Percentiles rank a stretch among this genome's conserved stretches.
Conservation (phyloP, 2,329 filamentous ascomycete genomes). For the Annulohypoxylon truncatum region DNA sequence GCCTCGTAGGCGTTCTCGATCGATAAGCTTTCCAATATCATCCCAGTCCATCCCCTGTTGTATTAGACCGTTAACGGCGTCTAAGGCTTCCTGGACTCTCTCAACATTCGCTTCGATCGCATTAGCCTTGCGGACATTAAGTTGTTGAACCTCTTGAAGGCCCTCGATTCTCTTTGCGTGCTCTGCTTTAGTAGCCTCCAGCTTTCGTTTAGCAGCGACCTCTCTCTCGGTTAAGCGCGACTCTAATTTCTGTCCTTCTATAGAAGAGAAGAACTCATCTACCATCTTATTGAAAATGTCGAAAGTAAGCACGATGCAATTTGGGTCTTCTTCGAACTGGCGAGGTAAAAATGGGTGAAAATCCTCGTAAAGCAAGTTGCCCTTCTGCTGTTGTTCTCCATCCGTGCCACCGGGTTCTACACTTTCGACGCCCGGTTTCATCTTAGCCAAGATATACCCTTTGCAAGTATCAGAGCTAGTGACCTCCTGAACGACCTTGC, state of each 20-base stretch:
- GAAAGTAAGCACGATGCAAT: conserved; percentile 77
- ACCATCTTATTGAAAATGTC: conserved; percentile 92
- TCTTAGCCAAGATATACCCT: conserved; percentile 89
- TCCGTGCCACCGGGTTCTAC: conserved; percentile 49
- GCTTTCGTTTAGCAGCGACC: conserved; percentile 80
- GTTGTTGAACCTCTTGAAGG: conserved; percentile 80
- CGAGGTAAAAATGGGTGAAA: conserved; percentile 91
- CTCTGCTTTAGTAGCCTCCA: conserved; percentile 85
- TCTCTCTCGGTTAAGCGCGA: conserved; percentile 86
- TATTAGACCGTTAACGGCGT: conserved; percentile 91
- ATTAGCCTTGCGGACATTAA: conserved; percentile 88
- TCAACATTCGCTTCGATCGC: conserved; percentile 92
- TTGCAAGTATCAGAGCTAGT: conserved; percentile 73
- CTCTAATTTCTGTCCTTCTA: conserved; percentile 93
- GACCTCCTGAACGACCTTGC: conserved; percentile 75
- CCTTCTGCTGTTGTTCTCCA: conserved; percentile 53
- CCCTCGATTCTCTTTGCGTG: conserved; percentile 88
- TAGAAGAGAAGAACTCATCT: conserved; percentile 96
- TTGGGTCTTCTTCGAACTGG: conserved; percentile 77
- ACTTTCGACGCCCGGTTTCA: conserved; percentile 53
- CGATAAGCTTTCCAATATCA: conserved; percentile 87
- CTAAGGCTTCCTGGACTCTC: conserved; percentile 90
- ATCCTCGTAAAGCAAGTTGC: conserved; percentile 83
- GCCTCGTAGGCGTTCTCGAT: conserved; percentile 81
- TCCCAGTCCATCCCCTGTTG: conserved; percentile 98